Evolutionary conservation across 1,139 yeast genomes (phyloP).

Genomic region (Nakaseomyces kungkrabaensis): DNA sequence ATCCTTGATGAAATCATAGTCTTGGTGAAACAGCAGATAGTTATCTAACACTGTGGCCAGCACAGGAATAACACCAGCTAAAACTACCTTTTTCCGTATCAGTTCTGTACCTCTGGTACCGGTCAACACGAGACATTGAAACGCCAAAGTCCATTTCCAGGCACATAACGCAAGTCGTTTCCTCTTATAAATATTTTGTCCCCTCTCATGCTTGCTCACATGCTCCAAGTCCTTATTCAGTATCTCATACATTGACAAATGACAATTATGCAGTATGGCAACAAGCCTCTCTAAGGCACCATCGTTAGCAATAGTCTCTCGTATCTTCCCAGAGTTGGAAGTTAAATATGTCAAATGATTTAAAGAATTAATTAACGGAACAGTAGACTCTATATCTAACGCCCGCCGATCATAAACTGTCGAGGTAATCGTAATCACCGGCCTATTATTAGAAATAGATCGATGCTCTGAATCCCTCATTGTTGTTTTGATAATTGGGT

Average conservation of each 20-base stretch:
- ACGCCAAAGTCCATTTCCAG: slow-evolving; percentile 95
- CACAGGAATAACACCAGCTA: slow-evolving; percentile 85
- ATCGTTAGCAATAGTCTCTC: slow-evolving; percentile 80
- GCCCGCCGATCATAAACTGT: slow-evolving; percentile 88
- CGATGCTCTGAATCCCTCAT: slow-evolving; percentile 92
- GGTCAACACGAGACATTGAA: slow-evolving; percentile 81
- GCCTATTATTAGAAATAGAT: slow-evolving; percentile 68
- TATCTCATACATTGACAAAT: slow-evolving; percentile 29
- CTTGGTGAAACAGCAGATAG: slow-evolving; percentile 39
- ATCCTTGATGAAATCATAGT: slow-evolving; percentile 29
- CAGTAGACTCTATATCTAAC: slow-evolving; percentile 78
- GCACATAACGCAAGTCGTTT: slow-evolving; percentile 49
- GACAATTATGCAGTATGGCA: slow-evolving; percentile 76
- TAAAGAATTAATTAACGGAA: slow-evolving; percentile 83
- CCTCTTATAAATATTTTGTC: slow-evolving; percentile 23
- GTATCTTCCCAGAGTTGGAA: slow-evolving; percentile 75
- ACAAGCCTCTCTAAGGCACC: slow-evolving; percentile 90
- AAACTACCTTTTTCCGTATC: slow-evolving; percentile 75
- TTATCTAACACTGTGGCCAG: slow-evolving; percentile 88
- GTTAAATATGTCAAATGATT: slow-evolving; percentile 83
- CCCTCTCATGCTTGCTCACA: slow-evolving; percentile 13
- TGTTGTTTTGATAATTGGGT: not conserved
- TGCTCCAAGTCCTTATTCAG: slow-evolving; percentile 14
- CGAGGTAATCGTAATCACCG: slow-evolving; percentile 83
- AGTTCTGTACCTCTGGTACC: slow-evolving; percentile 90